Base-by-base conservation (phyloP, 2,329 filamentous ascomycete species). In the Trichocomaceae sp. region DNA sequence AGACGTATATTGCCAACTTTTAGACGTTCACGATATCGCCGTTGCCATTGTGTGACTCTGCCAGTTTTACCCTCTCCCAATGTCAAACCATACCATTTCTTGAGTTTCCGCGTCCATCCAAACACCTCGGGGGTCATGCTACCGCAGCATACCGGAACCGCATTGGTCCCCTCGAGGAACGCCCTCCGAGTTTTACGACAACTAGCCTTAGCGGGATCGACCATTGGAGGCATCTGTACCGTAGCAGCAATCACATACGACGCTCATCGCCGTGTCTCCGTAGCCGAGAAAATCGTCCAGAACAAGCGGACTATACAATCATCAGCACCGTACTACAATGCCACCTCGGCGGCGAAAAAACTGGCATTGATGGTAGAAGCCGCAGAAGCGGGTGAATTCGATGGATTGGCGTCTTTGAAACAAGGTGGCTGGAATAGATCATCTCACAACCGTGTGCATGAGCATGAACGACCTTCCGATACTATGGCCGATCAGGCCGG, bases 221-320 rank as follows among this genome's bases (percentile, higher is more conserved):
- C 65, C 2, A 65, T 73, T 22, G 71, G 72, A 8, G 66, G 72
- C 37, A 66, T 70, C 46, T 75, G 72, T 54, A 68, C 71, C 2
- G 64, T 73, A 47, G 71, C 69, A 46, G 69, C 66, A 12, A 62
- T 76, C 29, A 70, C 71, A 19, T 75, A 75, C 61, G 72, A 76
- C 59, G 64, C 70, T 13, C 69, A 73, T 54, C 69, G 72, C 41
- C 66, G 70, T 55, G 67, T 75, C 53, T 63, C 62, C 22, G 56
- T 73, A 22, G 73, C 72, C 37, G 72, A 75, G 60, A 67, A 67
- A 56, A 71, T 75, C 35, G 63, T 76, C 57, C 70, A 75, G 58
- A 75, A 71, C 51, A 76, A 76, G 61, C 67, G 72, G 47, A 68
- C 66, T 42, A 55, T 75, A 8, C 71, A 72, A 51, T 66, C 70